Base-by-base conservation (phyloP, 441 rosid species). In the Flueggea neowawraea region DNA sequence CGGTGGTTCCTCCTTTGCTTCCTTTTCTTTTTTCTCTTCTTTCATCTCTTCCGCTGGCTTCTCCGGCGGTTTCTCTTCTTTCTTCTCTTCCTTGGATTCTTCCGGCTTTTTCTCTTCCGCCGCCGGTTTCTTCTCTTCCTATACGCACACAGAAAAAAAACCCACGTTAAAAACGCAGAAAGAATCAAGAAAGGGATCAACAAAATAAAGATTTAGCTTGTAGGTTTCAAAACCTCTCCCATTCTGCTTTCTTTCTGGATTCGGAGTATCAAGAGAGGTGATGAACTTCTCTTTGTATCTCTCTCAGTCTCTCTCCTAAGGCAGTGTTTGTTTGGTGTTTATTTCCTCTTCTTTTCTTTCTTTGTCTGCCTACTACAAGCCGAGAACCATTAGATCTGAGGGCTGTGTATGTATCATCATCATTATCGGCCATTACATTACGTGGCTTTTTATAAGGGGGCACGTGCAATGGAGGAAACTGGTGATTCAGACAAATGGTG, bases 111-210 rank as follows among this genome's bases (percentile, higher is more conserved):
- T 36, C 41, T 36, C 41, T 8, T 36, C 41, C 32, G 33, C 67
- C 13, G 65, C 76, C 10, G 68, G 70, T 60, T 86, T 86, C 83
- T 86, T 79, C 78, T 78, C 95, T 60, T 88, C 94, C 95, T 88
- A n/a, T n/a, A 61, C 53, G n/a, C 16, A 36, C 64, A 58, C 58
- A 33, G 54, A 32, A 31, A 10, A 54, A 2, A 11, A 43, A 0
- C 12, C 2, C 10, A 33, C 2, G 2, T 31, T 49, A 16, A 28
- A 3, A 36, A 62, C 53, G 12, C n/a, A 36, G 64, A 58, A 58
- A n/a, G n/a, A n/a, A n/a, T n/a, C n/a, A n/a, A n/a, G n/a, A n/a
- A n/a, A 33, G 54, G 16, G 22, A 12, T 50, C 3, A 11, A 43
- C 0, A 12, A 14, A 28, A 12, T 57, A 61, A 47, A 47, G 50